Percentiles rank a stretch among this genome's conserved stretches.
Evolutionary conservation across 805 yeast genomes (phyloP).

Genomic region (Candida stauntonica): DNA sequence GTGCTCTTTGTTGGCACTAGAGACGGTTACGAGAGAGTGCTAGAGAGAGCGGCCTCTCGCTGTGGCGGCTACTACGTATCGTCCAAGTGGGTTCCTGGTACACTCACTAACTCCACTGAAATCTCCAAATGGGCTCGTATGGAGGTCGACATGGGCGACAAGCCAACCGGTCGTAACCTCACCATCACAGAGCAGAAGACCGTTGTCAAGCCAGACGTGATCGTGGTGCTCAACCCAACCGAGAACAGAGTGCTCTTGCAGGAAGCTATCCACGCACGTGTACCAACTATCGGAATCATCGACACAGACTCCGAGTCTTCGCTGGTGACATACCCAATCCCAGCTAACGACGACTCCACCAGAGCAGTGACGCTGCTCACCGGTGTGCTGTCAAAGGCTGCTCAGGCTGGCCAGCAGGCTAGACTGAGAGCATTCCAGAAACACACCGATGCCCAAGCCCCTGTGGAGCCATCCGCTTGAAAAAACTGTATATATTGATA

Average conservation of each 20-base stretch:
- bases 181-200: conserved; percentile 43
- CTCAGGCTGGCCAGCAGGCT: conserved; percentile 61
- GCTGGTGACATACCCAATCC: conserved; percentile 88
- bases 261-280: conserved; percentile 77
- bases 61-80: conserved; percentile 77
- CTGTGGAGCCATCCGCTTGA: no score
- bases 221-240: conserved; percentile 80
- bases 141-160: conserved; percentile 74
- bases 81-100: conserved; percentile 92
- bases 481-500: no score
- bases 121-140: conserved; percentile 59
- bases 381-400: conserved; percentile 85
- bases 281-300: conserved; percentile 90
- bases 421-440: conserved; percentile 18
- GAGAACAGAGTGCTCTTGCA: conserved; percentile 76
- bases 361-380: conserved; percentile 75
- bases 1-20: conserved; percentile 82
- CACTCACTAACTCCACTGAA: conserved; percentile 78
- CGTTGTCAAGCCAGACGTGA: conserved; percentile 81
- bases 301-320: conserved; percentile 94
- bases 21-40: conserved; percentile 67
- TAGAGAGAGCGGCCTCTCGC: conserved; percentile 76
- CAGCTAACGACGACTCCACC: conserved; percentile 90
- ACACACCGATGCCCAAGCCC: conserved; percentile 25
- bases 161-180: conserved; percentile 57